Base-by-base conservation (phyloP, 768 basidiomycete genomes). In the Termitomyces sp. region DNA sequence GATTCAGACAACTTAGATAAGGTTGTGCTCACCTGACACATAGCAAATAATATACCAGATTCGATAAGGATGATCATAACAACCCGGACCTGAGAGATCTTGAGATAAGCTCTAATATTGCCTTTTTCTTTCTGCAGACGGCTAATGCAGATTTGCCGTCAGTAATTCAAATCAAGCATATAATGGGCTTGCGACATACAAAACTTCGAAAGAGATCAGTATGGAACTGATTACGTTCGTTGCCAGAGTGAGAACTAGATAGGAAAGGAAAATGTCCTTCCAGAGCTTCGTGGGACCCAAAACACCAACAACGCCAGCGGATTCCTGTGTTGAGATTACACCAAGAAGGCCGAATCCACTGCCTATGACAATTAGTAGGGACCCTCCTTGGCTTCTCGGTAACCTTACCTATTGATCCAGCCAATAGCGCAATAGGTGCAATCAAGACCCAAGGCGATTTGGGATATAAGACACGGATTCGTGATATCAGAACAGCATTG, bases 301-400 rank as follows among this genome's bases (percentile, higher is more conserved):
- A 14, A 42, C 58, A 47, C 32, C 51, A 9, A 53, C 48, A 18
- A 59, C 18, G 40, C 40, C 40, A 33, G 44, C 49, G 36, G 18
- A 28, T 6, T 32, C 2, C 26, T 59, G 45, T 20, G 57, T 38
- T 10, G 61, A 59, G 4, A 47, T 48, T 14, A 62, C 40, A 7
- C 61, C 61, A 26, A 62, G 61, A 53, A 59, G 56, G 12, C 61
- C 55, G 16, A 62, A 52, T 6, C 61, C 61, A 56, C 20, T 59
- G 18, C 58, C 61, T 62, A 30, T 12, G 30, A 43, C 20, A 43
- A 35, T 48, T 4, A 48, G 22, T 22, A 42, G 12, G 9, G 8
- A 2, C 9, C 46, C 44, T 33, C 7, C n/a, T 36, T 8, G 36
- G 20, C 32, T 53, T 24, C 14, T 26, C 16, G 20, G 26, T 3